These are phyloP conservation scores for Melampsora americana DNA, from an alignment of 1,284 basidiomycete species.

Conservation along the genomic window DNA sequence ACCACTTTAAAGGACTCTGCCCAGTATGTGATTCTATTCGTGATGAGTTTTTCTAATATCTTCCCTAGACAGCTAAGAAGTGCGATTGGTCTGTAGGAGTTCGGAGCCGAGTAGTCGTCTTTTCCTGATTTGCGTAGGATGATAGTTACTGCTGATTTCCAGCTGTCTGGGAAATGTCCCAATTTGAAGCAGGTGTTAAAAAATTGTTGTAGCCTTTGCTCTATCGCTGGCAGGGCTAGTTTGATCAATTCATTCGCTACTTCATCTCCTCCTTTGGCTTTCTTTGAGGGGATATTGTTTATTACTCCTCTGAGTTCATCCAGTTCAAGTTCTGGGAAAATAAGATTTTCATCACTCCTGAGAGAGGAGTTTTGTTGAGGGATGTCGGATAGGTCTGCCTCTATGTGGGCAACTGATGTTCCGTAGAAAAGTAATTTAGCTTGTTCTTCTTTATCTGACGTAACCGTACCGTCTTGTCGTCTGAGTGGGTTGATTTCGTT, in stretches of 20 bases:
- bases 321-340: not conserved
- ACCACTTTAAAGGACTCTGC: not conserved
- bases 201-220: not conserved
- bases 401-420: not conserved
- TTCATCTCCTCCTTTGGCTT: not conserved
- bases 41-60: no score
- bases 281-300: not conserved
- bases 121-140: conserved; percentile 4
- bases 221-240: not conserved
- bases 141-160: not conserved
- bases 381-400: not conserved
- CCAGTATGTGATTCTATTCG: not conserved
- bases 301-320: not conserved
- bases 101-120: not conserved
- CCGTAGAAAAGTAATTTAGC: no score
- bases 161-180: not conserved
- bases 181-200: not conserved
- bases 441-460: not conserved
- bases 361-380: no score
- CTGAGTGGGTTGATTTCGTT: not conserved
- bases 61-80: no score
- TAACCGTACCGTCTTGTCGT: not conserved
- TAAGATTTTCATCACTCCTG: not conserved
- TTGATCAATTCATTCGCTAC: conserved; percentile 4
- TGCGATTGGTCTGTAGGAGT: no score